Evolutionary conservation across 108 stramenopile species (phyloP).

Genomic region (Schizochytrium sp.): DNA sequence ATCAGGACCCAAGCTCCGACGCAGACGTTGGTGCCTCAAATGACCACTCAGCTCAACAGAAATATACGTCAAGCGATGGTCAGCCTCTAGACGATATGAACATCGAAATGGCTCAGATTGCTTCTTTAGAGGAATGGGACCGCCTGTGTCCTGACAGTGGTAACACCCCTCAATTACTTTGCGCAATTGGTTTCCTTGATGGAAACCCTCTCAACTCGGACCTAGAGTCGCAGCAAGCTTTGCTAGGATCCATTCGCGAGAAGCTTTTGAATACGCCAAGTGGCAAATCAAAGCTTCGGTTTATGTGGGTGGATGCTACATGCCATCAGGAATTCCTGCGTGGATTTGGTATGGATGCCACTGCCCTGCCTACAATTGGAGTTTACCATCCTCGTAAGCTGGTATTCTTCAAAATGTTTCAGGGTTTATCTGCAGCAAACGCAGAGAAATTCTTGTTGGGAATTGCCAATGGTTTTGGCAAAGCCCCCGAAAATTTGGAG

Average conservation of each 20-base stretch:
- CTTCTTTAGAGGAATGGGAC: neutral
- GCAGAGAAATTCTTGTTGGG: neutral
- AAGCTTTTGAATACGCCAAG: slow-evolving; percentile 10
- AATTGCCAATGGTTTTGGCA: slow-evolving; percentile 43
- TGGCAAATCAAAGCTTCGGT: slow-evolving; percentile 6
- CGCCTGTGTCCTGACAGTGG: slow-evolving; percentile 20
- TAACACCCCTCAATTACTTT: neutral
- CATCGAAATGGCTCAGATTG: neutral
- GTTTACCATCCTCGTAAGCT: slow-evolving; percentile 41
- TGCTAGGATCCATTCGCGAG: neutral
- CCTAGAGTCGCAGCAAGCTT: neutral
- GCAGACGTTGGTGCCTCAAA: neutral
- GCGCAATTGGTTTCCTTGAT: slow-evolving; percentile 48
- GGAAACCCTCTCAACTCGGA: slow-evolving; percentile 33
- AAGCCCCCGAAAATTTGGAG: neutral
- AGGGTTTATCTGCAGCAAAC: slow-evolving; percentile 29
- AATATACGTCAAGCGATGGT: too few relatives aligned
- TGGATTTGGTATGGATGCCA: neutral
- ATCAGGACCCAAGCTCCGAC: neutral
- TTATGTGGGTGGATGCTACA: slow-evolving; percentile 53
- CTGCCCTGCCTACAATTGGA: slow-evolving; percentile 10
- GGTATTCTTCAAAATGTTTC: neutral
- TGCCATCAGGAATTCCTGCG: neutral
- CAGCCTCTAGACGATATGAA: neutral
- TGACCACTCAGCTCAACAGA: too few relatives aligned